Percentiles rank a stretch among this genome's conserved stretches.
phyloP scores from a whole-genome alignment of 2,329 filamentous ascomycete genomes.

The Thermomyces lanuginosus region DNA sequence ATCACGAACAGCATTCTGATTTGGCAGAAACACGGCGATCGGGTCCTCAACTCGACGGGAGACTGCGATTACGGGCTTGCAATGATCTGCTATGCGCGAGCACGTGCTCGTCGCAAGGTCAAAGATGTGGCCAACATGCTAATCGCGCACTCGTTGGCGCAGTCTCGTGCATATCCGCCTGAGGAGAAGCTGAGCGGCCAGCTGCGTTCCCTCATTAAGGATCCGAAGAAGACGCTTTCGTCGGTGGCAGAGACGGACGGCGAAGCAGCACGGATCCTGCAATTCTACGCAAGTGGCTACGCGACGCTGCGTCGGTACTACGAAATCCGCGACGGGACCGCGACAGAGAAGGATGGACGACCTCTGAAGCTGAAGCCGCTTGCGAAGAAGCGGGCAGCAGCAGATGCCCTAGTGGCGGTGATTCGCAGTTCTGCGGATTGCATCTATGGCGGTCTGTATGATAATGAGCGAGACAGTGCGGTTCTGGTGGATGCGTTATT shows the following conservation, averaged over 20 bases:
- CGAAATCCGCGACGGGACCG: slow-evolving; percentile 61
- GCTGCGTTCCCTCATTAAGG: slow-evolving; percentile 51
- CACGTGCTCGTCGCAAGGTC: slow-evolving; percentile 61
- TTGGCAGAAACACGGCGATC: slow-evolving; percentile 61
- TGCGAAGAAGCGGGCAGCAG: slow-evolving; percentile 51
- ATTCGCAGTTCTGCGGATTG: slow-evolving; percentile 76
- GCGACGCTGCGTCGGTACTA: slow-evolving; percentile 84
- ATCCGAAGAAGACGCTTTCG: slow-evolving; percentile 55
- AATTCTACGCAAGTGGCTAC: slow-evolving; percentile 78
- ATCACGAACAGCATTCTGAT: slow-evolving; percentile 9
- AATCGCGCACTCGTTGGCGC: slow-evolving; percentile 71
- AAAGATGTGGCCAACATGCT: slow-evolving; percentile 74
- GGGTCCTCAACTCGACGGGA: slow-evolving; percentile 53
- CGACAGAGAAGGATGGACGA: slow-evolving; percentile 21
- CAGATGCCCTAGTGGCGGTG: slow-evolving; percentile 60
- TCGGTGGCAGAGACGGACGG: slow-evolving; percentile 57
- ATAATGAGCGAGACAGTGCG: slow-evolving; percentile 62
- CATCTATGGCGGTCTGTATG: slow-evolving; percentile 79
- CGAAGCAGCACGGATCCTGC: slow-evolving; percentile 67
- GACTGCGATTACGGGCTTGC: slow-evolving; percentile 57
- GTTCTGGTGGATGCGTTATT: slow-evolving; percentile 79
- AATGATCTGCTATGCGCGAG: slow-evolving; percentile 78
- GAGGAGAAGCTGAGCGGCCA: slow-evolving; percentile 55
- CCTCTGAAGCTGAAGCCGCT: slow-evolving; percentile 36
- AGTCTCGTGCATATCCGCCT: slow-evolving; percentile 66